Conservation (phyloP, 1,284 basidiomycete genomes). For the Wallemia hederae region DNA sequence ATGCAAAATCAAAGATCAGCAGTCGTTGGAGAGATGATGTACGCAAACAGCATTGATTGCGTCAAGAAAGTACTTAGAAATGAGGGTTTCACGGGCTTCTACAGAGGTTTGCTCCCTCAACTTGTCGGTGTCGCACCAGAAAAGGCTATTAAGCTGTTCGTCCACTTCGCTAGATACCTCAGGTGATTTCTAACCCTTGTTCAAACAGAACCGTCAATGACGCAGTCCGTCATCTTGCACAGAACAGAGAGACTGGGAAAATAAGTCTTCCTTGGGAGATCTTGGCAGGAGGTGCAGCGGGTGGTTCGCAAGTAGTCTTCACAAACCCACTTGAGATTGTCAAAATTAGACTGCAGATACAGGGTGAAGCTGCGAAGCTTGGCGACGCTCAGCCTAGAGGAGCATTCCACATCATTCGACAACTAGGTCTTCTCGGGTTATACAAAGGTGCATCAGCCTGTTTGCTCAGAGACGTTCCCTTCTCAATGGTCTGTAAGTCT, state of each 20-base stretch:
- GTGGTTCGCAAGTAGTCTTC: conserved; percentile 93
- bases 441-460: conserved; percentile 77
- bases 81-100: conserved; percentile 73
- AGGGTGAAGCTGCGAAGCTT: conserved; percentile 63
- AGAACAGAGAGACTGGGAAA: conserved; percentile 76
- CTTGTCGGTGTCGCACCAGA: conserved; percentile 92
- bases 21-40: conserved; percentile 74
- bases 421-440: conserved; percentile 67
- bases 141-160: conserved; percentile 60
- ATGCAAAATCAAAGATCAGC: conserved; percentile 94
- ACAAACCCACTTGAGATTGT: conserved; percentile 88
- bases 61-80: conserved; percentile 77
- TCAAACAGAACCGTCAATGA: conserved; percentile 82
- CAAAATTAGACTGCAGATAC: conserved; percentile 65
- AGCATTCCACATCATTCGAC: conserved; percentile 70
- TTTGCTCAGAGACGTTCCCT: conserved; percentile 73
- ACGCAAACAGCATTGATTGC: conserved; percentile 83
- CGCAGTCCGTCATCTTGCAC: conserved; percentile 48
- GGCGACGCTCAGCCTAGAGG: conserved; percentile 44
- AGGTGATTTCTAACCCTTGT: conserved; percentile 2
- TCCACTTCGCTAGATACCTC: neutral
- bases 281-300: conserved; percentile 67
- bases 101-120: conserved; percentile 82
- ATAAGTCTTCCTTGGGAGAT: conserved; percentile 69
- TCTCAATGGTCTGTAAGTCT: conserved; percentile 28